Evolutionary conservation across 345 rosid species (phyloP).

Genomic region (Excoecaria agallocha): DNA sequence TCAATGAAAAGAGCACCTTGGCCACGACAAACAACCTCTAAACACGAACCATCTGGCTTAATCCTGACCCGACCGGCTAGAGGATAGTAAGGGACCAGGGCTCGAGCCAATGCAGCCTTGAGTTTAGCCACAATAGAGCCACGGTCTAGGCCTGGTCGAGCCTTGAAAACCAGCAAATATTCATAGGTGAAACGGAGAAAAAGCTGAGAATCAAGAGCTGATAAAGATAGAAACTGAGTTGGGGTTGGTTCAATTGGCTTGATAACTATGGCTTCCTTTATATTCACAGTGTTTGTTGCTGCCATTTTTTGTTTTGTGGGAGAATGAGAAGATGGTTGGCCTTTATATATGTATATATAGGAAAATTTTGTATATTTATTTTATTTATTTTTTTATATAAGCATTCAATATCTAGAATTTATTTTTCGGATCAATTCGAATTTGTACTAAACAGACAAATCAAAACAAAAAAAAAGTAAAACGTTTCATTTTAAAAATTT

Average conservation of each 20-base stretch:
- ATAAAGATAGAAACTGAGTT: constrained; percentile 51
- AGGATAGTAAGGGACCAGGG: constrained; percentile 71
- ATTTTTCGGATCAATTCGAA: no score
- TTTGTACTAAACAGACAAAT: no score
- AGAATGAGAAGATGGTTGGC: constrained; percentile 12
- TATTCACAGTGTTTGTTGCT: constrained; percentile 39
- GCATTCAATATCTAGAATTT: no score
- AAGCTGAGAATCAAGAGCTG: constrained; percentile 85
- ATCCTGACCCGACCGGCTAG: constrained; percentile 75
- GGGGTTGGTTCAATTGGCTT: constrained; percentile 72
- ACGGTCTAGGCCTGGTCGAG: constrained; percentile 37
- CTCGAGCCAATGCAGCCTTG: constrained; percentile 56
- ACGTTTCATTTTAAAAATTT: no score
- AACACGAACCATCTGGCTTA: constrained; percentile 37
- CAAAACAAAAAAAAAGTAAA: no score
- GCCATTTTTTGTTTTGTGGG: neutral
- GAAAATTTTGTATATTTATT: neutral
- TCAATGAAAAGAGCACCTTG: constrained; percentile 72
- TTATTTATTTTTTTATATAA: no score
- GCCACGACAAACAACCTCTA: constrained; percentile 63
- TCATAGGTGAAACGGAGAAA: constrained; percentile 85
- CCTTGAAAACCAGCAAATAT: constrained; percentile 56
- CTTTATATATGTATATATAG: neutral
- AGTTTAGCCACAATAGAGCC: constrained; percentile 31
- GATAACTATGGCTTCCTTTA: constrained; percentile 53